A percentile compares a stretch with the other conserved stretches of the same genome.
phyloP scores from a whole-genome alignment of 306 rosid genomes.

The Datisca glomerata region DNA sequence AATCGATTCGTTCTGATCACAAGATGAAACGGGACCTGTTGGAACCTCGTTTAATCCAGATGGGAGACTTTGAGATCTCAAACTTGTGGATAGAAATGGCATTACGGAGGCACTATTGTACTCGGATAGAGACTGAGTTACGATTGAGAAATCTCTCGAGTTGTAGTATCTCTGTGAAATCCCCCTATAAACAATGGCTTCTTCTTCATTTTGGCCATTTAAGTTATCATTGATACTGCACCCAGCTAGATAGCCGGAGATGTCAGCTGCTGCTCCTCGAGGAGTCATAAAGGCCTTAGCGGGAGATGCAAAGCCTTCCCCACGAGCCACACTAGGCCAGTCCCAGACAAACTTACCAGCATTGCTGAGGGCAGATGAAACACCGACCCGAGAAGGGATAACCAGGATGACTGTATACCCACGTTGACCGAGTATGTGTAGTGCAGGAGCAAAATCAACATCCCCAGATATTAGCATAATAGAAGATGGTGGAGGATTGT shows the following conservation, averaged over 20 bases:
- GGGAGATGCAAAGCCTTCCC: constrained; percentile 77
- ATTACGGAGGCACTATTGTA: constrained; percentile 32
- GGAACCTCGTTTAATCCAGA: constrained; percentile 47
- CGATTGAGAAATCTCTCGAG: constrained; percentile 46
- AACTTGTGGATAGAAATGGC: constrained; percentile 28
- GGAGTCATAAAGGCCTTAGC: constrained; percentile 40
- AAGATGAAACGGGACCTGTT: constrained; percentile 29
- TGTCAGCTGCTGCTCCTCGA: constrained; percentile 37
- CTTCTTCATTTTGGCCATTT: constrained; percentile 64
- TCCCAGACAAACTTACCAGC: constrained; percentile 99
- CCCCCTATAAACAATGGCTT: constrained; percentile 73
- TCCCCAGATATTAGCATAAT: constrained; percentile 94
- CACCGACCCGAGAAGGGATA: constrained; percentile 80
- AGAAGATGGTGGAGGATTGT: constrained; percentile 93
- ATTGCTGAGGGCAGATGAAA: constrained; percentile 87
- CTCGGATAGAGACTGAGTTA: constrained; percentile 55
- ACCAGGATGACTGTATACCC: constrained; percentile 87
- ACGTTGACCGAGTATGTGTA: constrained; percentile 94
- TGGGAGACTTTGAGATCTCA: constrained; percentile 73
- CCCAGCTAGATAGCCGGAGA: constrained; percentile 60
- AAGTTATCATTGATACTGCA: constrained; percentile 41
- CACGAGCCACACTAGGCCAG: constrained; percentile 92
- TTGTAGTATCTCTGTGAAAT: constrained; percentile 53
- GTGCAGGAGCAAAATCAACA: constrained; percentile 91
- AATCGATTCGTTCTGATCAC: constrained; percentile 41